Percentiles rank a stretch among this genome's conserved stretches.
These are phyloP conservation scores for Dillenia suffruticosa DNA, from an alignment of 164 flowering plant species.

Conservation along the genomic window DNA sequence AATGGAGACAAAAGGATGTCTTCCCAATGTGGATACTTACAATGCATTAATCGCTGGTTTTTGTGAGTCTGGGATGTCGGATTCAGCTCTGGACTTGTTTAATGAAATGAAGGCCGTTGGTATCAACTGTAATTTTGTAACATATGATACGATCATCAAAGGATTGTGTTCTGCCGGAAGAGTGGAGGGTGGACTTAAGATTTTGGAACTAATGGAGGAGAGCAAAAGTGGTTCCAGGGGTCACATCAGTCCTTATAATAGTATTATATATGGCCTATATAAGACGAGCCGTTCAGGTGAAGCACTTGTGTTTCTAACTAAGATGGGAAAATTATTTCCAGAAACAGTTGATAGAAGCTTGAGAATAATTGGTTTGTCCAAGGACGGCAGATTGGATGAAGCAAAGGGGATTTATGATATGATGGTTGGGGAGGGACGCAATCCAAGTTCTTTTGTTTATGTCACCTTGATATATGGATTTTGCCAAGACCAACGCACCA, in stretches of 20 bases:
- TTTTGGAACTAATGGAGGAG: conserved; percentile 70
- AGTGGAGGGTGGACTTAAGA: conserved; percentile 50
- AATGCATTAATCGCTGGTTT: conserved; percentile 61
- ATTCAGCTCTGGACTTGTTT: conserved; percentile 60
- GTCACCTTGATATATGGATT: conserved; percentile 35
- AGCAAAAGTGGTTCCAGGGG: conserved; percentile 29
- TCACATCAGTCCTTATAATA: conserved; percentile 63
- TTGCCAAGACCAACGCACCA: conserved; percentile 34
- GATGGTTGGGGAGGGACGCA: conserved; percentile 51
- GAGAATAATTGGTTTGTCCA: conserved; percentile 43
- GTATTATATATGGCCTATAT: conserved; percentile 70
- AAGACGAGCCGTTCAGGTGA: conserved; percentile 46
- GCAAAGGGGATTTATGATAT: conserved; percentile 55
- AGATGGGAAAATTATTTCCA: conserved; percentile 57
- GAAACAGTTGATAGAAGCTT: conserved; percentile 53
- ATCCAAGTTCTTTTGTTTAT: conserved; percentile 58
- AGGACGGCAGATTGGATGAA: conserved; percentile 35
- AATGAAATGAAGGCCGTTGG: conserved; percentile 68
- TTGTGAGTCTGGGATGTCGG: conserved; percentile 48
- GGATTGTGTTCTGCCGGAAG: conserved; percentile 64
- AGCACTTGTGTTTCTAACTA: conserved; percentile 47
- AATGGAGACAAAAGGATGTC: conserved; percentile 82
- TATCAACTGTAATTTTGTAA: conserved; percentile 41
- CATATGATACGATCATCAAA: conserved; percentile 53
- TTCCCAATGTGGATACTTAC: conserved; percentile 71